These are phyloP conservation scores for Plasmodium yoelii DNA, from an alignment of 169 alveolate species.

Conservation along the genomic window DNA sequence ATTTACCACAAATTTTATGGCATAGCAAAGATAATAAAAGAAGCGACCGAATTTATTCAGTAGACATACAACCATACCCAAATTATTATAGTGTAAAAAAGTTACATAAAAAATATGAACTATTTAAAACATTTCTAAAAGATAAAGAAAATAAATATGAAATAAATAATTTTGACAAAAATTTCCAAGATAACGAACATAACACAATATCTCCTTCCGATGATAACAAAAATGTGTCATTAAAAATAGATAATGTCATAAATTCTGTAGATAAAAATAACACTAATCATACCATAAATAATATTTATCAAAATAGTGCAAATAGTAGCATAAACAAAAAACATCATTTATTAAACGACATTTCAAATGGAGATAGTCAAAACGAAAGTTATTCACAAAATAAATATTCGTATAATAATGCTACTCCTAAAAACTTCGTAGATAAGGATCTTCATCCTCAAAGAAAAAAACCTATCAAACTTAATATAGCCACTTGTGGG, in stretches of 20 bases:
- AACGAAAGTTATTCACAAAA: background rate
- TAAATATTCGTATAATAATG: background rate
- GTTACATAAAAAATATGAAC: slow-evolving; percentile 59
- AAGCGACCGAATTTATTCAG: slow-evolving; percentile 91
- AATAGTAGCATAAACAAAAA: background rate
- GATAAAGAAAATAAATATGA: slow-evolving; percentile 38
- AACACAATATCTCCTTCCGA: slow-evolving; percentile 13
- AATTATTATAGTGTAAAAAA: slow-evolving; percentile 71
- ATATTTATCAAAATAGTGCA: background rate
- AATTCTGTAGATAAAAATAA: slow-evolving; percentile 3
- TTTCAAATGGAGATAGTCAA: background rate
- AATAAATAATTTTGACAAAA: slow-evolving; percentile 4
- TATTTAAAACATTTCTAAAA: slow-evolving; percentile 41
- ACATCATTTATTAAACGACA: slow-evolving; percentile 2
- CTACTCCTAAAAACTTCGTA: background rate
- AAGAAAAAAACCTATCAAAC: slow-evolving; percentile 50
- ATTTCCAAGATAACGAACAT: slow-evolving; percentile 9
- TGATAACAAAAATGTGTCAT: background rate
- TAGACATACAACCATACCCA: slow-evolving; percentile 90
- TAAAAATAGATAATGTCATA: slow-evolving; percentile 17
- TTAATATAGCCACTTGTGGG: slow-evolving; percentile 91
- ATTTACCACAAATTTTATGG: slow-evolving; percentile 92
- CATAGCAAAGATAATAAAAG: slow-evolving; percentile 92
- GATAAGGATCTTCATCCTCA: background rate
- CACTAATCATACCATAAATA: background rate